Evolutionary conservation across 1,139 yeast genomes (phyloP), one percentile per base, ranked within the genome.

Genomic region (Scheffersomyces quercinus): DNA sequence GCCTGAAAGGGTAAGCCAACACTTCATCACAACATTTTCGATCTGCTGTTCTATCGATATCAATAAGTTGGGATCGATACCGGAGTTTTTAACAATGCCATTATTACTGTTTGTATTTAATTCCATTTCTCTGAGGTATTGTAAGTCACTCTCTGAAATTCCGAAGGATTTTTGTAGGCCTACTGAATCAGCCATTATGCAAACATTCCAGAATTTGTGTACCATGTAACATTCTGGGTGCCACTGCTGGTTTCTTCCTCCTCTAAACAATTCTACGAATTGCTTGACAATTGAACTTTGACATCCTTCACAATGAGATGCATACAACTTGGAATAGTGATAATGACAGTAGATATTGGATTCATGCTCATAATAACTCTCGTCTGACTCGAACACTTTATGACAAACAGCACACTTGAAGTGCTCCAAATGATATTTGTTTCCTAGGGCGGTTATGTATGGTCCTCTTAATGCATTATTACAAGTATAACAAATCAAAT

Each of bases 191-290:
- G 86, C 79, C 3, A 84, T 75, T n/a, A 90, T 73, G 46, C 85
- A 80, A 24, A 91, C 96, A 59, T 89, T 91, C 99, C 99, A 95
- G 58, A 90, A 91, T 62, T 91, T 91, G 70, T 88, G 91, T 39
- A 93, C 95, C 91, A 95, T 95, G 61, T 90, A 95, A 69, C 99
- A 95, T 63, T 95, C 99, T 3, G 98, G 98, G 64, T 95, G 99
- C 99, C 99, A 95, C 60, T 90, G 96, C 62, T 91, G 96, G 51
- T 87, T 86, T 54, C 87, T 78, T n/a, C 97, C 97, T 39, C 97
- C 96, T 53, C 96, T 77, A 51, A 83, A 88, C 38, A 93, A 81
- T 63, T 93, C 97, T 31, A 91, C 97, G 65, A 90, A 93, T 61
- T 93, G 98, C 57, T 91, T 91, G 29, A 95, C 81, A 44, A 93